A percentile compares a stretch with the other conserved stretches of the same genome.
phyloP scores from a whole-genome alignment of 345 rosid species.

The Hypericum perforatum region DNA sequence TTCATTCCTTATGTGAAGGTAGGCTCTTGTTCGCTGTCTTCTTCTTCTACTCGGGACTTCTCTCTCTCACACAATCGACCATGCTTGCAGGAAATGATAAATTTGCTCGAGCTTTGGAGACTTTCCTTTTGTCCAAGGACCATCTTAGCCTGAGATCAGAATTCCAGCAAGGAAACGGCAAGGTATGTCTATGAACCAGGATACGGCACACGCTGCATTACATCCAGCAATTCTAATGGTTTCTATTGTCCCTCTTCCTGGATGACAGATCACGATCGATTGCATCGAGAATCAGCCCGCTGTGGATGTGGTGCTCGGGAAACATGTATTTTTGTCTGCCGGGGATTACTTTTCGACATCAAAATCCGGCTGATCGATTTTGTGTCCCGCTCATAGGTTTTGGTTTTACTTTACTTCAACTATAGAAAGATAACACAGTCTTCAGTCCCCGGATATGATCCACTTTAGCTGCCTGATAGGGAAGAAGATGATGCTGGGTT shows the following conservation, averaged over 20 bases:
- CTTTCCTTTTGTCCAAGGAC: constrained; percentile 69
- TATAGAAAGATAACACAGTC: no score
- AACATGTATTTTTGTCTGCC: constrained; percentile 47
- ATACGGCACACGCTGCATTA: not conserved
- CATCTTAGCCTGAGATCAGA: constrained; percentile 52
- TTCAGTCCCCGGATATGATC: no score
- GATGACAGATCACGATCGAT: constrained; percentile 42
- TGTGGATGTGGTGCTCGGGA: constrained; percentile 38
- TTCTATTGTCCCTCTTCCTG: not conserved
- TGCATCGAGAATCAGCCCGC: constrained; percentile 51
- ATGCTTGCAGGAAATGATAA: constrained; percentile 52
- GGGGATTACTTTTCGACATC: constrained; percentile 37
- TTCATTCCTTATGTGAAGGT: constrained; percentile 57
- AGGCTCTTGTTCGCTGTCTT: not conserved
- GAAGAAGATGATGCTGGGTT: no score
- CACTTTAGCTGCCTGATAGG: no score
- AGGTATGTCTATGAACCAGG: constrained; percentile 32
- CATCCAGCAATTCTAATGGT: not conserved
- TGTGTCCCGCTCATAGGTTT: no score
- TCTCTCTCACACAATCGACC: not conserved
- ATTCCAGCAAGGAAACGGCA: constrained; percentile 62
- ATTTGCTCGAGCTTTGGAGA: constrained; percentile 41
- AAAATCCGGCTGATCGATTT: constrained; percentile 3
- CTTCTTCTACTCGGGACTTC: not conserved
- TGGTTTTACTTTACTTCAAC: no score